Conservation (phyloP, 169 alveolate genomes). For the Prorocentrum cordatum region DNA sequence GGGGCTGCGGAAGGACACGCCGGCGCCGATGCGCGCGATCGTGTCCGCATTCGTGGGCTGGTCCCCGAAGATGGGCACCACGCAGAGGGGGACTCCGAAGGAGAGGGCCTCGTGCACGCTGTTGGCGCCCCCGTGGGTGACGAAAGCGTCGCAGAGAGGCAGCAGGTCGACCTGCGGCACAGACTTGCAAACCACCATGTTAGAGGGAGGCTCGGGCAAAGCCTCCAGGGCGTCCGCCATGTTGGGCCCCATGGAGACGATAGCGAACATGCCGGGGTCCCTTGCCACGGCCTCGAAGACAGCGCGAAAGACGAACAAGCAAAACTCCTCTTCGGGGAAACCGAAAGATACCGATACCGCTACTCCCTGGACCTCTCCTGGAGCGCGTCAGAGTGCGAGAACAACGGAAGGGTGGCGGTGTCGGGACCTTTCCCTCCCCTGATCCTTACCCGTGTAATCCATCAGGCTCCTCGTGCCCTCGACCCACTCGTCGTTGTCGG, state of each 20-base stretch:
- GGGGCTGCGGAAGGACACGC: no score
- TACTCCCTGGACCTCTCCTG: background rate
- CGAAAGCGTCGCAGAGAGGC: constrained; percentile 17
- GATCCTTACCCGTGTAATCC: background rate
- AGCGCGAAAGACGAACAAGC: background rate
- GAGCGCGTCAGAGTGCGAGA: background rate
- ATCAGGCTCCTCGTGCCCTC: background rate
- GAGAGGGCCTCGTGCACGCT: constrained; percentile 38
- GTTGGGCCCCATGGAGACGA: background rate
- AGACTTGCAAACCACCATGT: background rate
- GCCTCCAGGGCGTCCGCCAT: constrained; percentile 26
- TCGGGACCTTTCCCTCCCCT: background rate
- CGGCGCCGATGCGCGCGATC: no score
- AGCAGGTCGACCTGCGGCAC: constrained; percentile 44
- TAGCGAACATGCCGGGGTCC: background rate
- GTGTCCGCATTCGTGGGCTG: no score
- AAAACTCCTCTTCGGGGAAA: no score
- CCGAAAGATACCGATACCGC: no score
- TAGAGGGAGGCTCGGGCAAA: background rate
- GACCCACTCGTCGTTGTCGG: background rate
- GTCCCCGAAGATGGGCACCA: no score
- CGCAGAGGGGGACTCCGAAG: background rate
- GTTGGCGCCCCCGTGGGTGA: constrained; percentile 55
- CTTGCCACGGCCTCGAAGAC: constrained; percentile 6
- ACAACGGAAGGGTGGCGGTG: background rate